Conservation (phyloP, 2,329 filamentous ascomycete species). For the Aspergillus pseudoviridinutans region DNA sequence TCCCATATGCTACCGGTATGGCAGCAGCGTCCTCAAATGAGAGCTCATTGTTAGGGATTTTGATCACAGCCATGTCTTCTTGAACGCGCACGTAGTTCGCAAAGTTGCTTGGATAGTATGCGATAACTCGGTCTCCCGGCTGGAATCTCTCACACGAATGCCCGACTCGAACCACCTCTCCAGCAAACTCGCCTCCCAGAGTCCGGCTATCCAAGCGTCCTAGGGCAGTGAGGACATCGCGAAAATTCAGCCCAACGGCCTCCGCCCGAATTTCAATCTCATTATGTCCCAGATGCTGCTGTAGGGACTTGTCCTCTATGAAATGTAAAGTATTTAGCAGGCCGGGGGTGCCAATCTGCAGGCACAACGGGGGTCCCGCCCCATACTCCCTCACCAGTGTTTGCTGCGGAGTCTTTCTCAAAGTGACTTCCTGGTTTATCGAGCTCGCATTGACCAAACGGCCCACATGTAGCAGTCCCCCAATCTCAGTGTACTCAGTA, state of each 20-base stretch:
- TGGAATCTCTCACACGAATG: not conserved
- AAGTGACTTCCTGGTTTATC: slow-evolving; percentile 3
- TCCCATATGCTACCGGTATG: slow-evolving; percentile 2
- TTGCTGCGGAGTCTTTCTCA: not conserved
- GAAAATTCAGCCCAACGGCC: slow-evolving; percentile 22
- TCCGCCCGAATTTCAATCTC: slow-evolving; percentile 22
- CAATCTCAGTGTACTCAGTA: slow-evolving; percentile 6
- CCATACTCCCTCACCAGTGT: slow-evolving; percentile 1
- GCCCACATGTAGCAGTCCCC: slow-evolving; percentile 6
- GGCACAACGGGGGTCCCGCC: slow-evolving; percentile 3
- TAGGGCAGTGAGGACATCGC: slow-evolving; percentile 10
- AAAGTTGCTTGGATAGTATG: slow-evolving; percentile 22
- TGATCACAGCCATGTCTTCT: slow-evolving; percentile 1
- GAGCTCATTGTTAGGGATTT: not conserved
- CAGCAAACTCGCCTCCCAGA: not conserved
- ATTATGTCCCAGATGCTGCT: slow-evolving; percentile 2
- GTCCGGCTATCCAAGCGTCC: not conserved
- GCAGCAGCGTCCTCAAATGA: slow-evolving; percentile 1
- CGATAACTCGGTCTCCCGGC: slow-evolving; percentile 31
- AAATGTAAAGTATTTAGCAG: slow-evolving; percentile 14
- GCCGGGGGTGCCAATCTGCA: slow-evolving; percentile 15
- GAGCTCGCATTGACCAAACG: slow-evolving; percentile 1
- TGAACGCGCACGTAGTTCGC: slow-evolving; percentile 20
- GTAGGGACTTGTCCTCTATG: slow-evolving; percentile 7
- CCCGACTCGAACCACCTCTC: not conserved